phyloP scores from a whole-genome alignment of 177 flowering plant genomes.

The Vitis hybrid region DNA sequence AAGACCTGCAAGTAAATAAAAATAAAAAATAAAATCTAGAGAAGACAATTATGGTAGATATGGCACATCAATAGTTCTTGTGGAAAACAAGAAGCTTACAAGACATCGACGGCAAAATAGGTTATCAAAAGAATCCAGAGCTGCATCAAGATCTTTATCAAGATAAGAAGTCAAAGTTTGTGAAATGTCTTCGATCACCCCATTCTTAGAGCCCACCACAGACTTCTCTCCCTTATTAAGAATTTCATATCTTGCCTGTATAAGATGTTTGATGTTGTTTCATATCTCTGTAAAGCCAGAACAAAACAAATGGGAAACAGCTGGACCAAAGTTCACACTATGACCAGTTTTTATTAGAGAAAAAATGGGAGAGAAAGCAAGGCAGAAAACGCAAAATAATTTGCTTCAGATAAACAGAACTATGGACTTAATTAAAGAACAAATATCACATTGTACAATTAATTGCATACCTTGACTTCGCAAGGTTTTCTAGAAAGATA shows the following conservation, averaged over 20 bases:
- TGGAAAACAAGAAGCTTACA: constrained; percentile 39
- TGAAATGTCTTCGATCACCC: constrained; percentile 33
- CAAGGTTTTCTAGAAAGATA: constrained; percentile 56
- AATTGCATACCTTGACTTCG: constrained; percentile 67
- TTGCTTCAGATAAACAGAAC: background rate
- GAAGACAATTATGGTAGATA: constrained; percentile 1
- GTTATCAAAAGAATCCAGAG: constrained; percentile 98
- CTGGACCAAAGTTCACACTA: constrained; percentile 70
- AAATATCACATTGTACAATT: background rate
- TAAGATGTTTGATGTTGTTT: constrained; percentile 92
- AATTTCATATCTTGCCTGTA: constrained; percentile 94
- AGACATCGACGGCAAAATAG: constrained; percentile 96
- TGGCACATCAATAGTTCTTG: background rate
- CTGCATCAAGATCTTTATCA: constrained; percentile 91
- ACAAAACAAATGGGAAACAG: constrained; percentile 77
- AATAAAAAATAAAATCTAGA: constrained; percentile 5
- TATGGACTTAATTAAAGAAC: background rate
- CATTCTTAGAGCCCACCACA: constrained; percentile 27
- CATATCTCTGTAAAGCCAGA: constrained; percentile 91
- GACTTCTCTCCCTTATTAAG: constrained; percentile 50
- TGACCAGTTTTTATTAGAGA: constrained; percentile 44
- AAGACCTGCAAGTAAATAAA: constrained; percentile 60
- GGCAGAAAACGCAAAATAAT: background rate
- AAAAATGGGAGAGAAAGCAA: constrained; percentile 12
- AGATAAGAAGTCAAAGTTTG: constrained; percentile 41